Evolutionary conservation across 202 grass and related monocot species (phyloP).

Genomic region (Schoenoplectus tabernaemontani): DNA sequence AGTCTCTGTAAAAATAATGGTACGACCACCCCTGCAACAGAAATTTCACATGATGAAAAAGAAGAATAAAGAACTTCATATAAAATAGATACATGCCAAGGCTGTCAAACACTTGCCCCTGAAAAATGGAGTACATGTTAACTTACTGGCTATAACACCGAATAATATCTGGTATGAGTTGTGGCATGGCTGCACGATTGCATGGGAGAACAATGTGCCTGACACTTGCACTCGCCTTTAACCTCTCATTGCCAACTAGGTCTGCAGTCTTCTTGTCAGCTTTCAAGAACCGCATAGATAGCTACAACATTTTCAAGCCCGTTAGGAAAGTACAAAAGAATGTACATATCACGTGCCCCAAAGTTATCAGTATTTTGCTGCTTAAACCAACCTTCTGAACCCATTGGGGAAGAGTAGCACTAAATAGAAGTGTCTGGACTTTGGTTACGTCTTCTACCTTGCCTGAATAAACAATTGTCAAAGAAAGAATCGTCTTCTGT

Average conservation of each 20-base stretch:
- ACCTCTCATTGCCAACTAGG: conserved; percentile 85
- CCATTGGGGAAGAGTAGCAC: conserved; percentile 89
- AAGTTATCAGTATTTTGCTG: neutral
- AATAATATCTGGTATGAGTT: conserved; percentile 92
- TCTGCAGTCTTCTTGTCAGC: conserved; percentile 69
- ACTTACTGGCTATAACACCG: conserved; percentile 86
- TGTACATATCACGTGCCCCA: neutral
- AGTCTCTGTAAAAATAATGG: conserved; percentile 94
- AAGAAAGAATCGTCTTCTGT: neutral
- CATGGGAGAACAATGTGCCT: conserved; percentile 95
- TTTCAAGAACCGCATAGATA: conserved; percentile 82
- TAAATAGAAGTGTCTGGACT: conserved; percentile 97
- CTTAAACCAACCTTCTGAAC: conserved; percentile 60
- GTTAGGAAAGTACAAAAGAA: neutral
- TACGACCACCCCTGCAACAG: conserved; percentile 56
- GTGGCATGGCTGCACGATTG: conserved; percentile 57
- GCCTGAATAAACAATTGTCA: conserved; percentile 32
- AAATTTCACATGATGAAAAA: neutral
- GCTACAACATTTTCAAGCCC: conserved; percentile 35
- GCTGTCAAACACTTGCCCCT: neutral
- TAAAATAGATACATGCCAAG: neutral
- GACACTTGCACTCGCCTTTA: conserved; percentile 88
- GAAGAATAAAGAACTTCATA: conserved; percentile 3
- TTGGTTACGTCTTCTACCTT: conserved; percentile 85
- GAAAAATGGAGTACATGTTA: neutral